These are phyloP conservation scores for Plasmopara viticola DNA, from an alignment of 352 stramenopile genomes.

Conservation along the genomic window DNA sequence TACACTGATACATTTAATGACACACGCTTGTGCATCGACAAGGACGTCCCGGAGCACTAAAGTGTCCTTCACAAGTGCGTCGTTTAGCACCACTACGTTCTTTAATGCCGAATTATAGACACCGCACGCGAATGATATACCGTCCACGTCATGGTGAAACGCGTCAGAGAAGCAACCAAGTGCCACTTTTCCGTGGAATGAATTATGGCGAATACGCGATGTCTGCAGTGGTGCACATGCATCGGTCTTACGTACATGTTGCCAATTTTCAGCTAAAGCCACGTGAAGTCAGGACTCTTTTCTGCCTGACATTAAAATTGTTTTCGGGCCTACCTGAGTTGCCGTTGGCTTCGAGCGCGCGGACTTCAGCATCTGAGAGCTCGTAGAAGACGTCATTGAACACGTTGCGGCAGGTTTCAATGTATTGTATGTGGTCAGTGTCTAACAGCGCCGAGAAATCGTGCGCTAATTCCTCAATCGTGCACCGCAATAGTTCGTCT, in stretches of 20 bases:
- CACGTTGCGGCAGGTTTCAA: conserved; percentile 8
- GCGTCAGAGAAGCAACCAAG: conserved; percentile 43
- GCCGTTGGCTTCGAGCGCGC: conserved; percentile 44
- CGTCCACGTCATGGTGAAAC: conserved; percentile 37
- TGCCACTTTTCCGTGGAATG: conserved; percentile 59
- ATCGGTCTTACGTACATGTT: conserved; percentile 38
- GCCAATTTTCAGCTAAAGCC: conserved; percentile 54
- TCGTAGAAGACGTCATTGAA: conserved; percentile 26
- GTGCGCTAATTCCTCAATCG: background rate
- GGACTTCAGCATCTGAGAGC: conserved; percentile 44
- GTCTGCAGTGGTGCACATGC: conserved; percentile 19
- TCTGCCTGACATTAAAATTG: background rate
- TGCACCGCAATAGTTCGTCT: background rate
- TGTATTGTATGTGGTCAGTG: conserved; percentile 30
- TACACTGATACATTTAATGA: conserved; percentile 70
- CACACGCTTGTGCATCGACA: conserved; percentile 36
- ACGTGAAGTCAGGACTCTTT: conserved; percentile 2
- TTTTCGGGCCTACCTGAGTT: conserved; percentile 46
- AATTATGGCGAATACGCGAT: conserved; percentile 49
- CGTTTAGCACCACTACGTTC: conserved; percentile 56
- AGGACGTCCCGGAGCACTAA: conserved; percentile 43
- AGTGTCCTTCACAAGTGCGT: conserved; percentile 72
- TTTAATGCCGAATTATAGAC: conserved; percentile 65
- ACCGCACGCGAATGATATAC: conserved; percentile 46
- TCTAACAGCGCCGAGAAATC: conserved; percentile 18